These are phyloP conservation scores for Penicillium fuscoglaucum DNA, from an alignment of 2,329 filamentous ascomycete species.

Conservation along the genomic window DNA sequence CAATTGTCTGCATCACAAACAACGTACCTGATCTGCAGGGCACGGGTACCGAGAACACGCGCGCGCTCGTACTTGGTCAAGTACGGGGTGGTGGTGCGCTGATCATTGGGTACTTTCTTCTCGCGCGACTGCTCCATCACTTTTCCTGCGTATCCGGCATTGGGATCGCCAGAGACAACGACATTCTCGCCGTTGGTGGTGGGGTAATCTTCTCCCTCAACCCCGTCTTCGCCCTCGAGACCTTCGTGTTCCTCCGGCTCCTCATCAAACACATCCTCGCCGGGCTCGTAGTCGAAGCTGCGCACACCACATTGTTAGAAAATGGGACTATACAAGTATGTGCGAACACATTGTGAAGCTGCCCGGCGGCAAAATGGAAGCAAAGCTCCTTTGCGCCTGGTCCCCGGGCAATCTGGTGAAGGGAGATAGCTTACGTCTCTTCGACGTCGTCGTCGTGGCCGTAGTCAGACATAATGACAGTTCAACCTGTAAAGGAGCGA, in stretches of 20 bases:
- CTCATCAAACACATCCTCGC: slow-evolving; percentile 66
- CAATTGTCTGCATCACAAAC: slow-evolving; percentile 69
- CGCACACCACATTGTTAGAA: slow-evolving; percentile 28
- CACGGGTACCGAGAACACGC: slow-evolving; percentile 87
- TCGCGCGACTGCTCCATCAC: slow-evolving; percentile 61
- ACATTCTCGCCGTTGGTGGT: slow-evolving; percentile 43
- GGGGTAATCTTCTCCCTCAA: slow-evolving; percentile 48
- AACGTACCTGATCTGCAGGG: slow-evolving; percentile 87
- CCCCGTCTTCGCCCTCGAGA: slow-evolving; percentile 54
- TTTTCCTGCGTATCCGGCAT: slow-evolving; percentile 51
- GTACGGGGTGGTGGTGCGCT: slow-evolving; percentile 91
- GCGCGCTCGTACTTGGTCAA: slow-evolving; percentile 99
- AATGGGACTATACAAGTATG: slow-evolving; percentile 15
- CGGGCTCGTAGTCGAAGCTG: slow-evolving; percentile 57
- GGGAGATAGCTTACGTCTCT: slow-evolving; percentile 51
- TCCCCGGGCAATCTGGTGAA: slow-evolving; percentile 4
- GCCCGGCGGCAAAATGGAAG: slow-evolving; percentile 8
- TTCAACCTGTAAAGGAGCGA: slow-evolving; percentile 8
- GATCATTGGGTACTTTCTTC: slow-evolving; percentile 87
- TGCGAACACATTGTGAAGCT: slow-evolving; percentile 8
- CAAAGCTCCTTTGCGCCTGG: slow-evolving; percentile 16
- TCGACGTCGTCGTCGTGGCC: slow-evolving; percentile 66
- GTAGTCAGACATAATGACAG: slow-evolving; percentile 67
- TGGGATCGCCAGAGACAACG: slow-evolving; percentile 54
- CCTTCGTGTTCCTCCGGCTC: slow-evolving; percentile 59